Conservation (phyloP, 2,329 filamentous ascomycete species). For the Fusarium subglutinans region DNA sequence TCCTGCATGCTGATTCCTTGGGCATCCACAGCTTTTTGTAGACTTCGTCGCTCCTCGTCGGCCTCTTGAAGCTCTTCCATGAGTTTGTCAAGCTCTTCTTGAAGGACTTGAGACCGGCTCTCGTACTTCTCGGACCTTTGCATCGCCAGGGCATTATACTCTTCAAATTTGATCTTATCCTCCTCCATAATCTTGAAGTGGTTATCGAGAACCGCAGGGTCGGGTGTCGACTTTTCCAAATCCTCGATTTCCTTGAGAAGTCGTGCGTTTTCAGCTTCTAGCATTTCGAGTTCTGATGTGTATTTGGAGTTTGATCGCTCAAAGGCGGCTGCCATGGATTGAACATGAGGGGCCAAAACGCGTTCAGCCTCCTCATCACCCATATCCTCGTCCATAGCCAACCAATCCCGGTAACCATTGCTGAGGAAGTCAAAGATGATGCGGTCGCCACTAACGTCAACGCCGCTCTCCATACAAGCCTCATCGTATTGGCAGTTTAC, state of each 20-base stretch:
- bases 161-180: constrained; percentile 93
- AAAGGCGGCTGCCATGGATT: constrained; percentile 88
- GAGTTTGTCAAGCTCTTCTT: constrained; percentile 85
- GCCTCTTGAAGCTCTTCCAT: constrained; percentile 78
- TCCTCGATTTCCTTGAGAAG: constrained; percentile 89
- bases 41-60: constrained; percentile 79
- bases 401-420: constrained; percentile 90
- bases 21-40: constrained; percentile 89
- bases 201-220: constrained; percentile 84
- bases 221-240: constrained; percentile 84
- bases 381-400: constrained; percentile 89
- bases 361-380: constrained; percentile 84
- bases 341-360: constrained; percentile 82
- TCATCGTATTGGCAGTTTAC: constrained; percentile 83
- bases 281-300: constrained; percentile 80
- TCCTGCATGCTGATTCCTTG: constrained; percentile 97
- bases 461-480: constrained; percentile 85
- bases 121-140: constrained; percentile 91
- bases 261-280: constrained; percentile 86
- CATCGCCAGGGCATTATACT: constrained; percentile 87
- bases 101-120: constrained; percentile 79
- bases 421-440: constrained; percentile 96
- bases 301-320: constrained; percentile 87
- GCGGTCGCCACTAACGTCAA: constrained; percentile 87
- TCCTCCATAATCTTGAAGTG: constrained; percentile 94